A percentile compares a stretch with the other conserved stretches of the same genome.
These are phyloP conservation scores for Leccinum subrobustum DNA, from an alignment of 1,284 basidiomycete species.

Conservation along the genomic window DNA sequence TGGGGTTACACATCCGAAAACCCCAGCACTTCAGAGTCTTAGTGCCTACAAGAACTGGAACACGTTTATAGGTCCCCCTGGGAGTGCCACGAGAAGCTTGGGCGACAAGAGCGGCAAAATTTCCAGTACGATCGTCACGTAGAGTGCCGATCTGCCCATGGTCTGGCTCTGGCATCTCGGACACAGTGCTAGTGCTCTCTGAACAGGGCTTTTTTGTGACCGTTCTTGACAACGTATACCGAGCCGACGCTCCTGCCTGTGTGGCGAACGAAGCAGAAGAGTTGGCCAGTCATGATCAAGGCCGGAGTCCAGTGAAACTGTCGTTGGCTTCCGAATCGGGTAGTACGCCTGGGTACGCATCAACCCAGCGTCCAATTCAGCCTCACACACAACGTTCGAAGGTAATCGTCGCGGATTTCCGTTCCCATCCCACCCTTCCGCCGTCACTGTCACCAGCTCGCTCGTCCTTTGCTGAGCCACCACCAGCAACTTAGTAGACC, in stretches of 20 bases:
- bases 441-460: conserved; percentile 7
- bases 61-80: conserved; percentile 98
- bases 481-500: conserved; percentile 12
- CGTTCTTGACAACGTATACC: conserved; percentile 91
- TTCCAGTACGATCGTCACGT: conserved; percentile 98
- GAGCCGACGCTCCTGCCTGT: conserved; percentile 64
- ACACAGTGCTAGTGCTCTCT: conserved; percentile 51
- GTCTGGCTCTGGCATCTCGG: conserved; percentile 80
- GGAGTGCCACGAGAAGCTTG: conserved; percentile 81
- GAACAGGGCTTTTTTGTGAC: conserved; percentile 84
- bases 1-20: conserved; percentile 99
- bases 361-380: conserved; percentile 14
- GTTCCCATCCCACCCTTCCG: conserved; percentile 16
- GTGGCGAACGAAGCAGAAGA: conserved; percentile 90
- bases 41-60: conserved; percentile 93
- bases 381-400: conserved; percentile 17
- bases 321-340: conserved; percentile 29
- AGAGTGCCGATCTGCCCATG: conserved; percentile 98
- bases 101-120: conserved; percentile 63
- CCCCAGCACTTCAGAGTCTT: conserved; percentile 87
- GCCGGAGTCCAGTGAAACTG: conserved; percentile 41
- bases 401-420: conserved; percentile 31
- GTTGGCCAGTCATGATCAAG: conserved; percentile 99
- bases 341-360: conserved; percentile 16
- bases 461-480: conserved; percentile 3